A percentile compares a stretch with the other conserved stretches of the same genome.
phyloP scores from a whole-genome alignment of 2,329 filamentous ascomycete genomes.

The Periglandula ipomoeae region DNA sequence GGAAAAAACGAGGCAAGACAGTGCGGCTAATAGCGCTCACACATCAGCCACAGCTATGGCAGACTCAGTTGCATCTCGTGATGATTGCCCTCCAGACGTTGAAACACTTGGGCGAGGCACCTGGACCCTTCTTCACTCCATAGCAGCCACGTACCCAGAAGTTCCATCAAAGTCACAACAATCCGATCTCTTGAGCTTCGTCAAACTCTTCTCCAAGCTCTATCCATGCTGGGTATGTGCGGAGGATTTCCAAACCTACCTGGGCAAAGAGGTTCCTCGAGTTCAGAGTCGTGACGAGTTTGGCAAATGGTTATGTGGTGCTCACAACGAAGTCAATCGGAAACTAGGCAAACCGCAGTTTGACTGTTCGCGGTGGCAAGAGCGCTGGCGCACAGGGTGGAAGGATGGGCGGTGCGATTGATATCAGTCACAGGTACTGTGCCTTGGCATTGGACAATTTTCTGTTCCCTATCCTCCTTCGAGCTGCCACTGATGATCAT shows the following conservation, averaged over 20 bases:
- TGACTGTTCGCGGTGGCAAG: slow-evolving; percentile 84
- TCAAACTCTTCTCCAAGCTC: slow-evolving; percentile 70
- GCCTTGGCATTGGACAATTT: too few relatives aligned
- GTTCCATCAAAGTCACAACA: slow-evolving; percentile 61
- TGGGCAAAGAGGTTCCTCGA: slow-evolving; percentile 59
- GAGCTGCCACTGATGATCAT: slow-evolving; percentile 1
- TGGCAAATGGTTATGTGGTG: slow-evolving; percentile 74
- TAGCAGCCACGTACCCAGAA: slow-evolving; percentile 78
- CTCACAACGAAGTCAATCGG: slow-evolving; percentile 78
- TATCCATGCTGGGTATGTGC: slow-evolving; percentile 97
- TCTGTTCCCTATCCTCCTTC: not conserved
- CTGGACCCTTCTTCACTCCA: slow-evolving; percentile 89
- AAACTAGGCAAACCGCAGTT: slow-evolving; percentile 89
- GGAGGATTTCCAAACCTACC: slow-evolving; percentile 79
- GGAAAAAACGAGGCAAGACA: slow-evolving; percentile 16
- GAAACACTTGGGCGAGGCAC: slow-evolving; percentile 76
- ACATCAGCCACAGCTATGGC: slow-evolving; percentile 19
- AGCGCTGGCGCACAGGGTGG: slow-evolving; percentile 91
- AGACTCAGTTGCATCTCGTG: slow-evolving; percentile 28
- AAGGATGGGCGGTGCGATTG: slow-evolving; percentile 56
- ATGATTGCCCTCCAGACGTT: slow-evolving; percentile 85
- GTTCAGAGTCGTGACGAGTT: slow-evolving; percentile 57
- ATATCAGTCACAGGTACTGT: slow-evolving; percentile 5
- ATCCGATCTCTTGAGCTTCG: slow-evolving; percentile 66
- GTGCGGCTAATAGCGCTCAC: slow-evolving; percentile 9